These are phyloP conservation scores for Podospora australis DNA, from an alignment of 495 filamentous ascomycete species.

Conservation along the genomic window DNA sequence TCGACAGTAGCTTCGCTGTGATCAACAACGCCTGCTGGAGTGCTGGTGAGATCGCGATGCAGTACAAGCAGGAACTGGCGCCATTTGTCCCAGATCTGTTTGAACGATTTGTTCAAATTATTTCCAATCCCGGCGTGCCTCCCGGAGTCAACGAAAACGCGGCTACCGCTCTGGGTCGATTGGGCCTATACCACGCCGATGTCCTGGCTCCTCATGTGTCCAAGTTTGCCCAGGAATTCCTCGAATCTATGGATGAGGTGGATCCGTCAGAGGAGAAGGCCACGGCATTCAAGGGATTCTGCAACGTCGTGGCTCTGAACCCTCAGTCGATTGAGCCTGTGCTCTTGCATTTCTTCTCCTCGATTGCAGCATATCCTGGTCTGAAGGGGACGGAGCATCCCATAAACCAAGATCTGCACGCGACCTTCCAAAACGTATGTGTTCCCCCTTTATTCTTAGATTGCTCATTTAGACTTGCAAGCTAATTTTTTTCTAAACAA, in stretches of 20 bases:
- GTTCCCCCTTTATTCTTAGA: background rate
- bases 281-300: constrained; percentile 86
- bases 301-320: constrained; percentile 74
- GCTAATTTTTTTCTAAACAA: background rate
- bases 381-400: constrained; percentile 39
- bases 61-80: constrained; percentile 61
- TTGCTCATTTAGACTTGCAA: too few species aligned
- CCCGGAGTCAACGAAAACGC: constrained; percentile 90
- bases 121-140: constrained; percentile 78
- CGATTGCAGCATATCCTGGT: constrained; percentile 72
- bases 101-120: constrained; percentile 65
- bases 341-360: constrained; percentile 72
- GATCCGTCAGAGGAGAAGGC: constrained; percentile 91
- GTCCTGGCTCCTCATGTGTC: constrained; percentile 74
- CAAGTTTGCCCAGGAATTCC: constrained; percentile 72
- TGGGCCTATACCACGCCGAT: constrained; percentile 76
- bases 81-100: constrained; percentile 75
- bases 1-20: constrained; percentile 75
- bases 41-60: constrained; percentile 85
- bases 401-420: constrained; percentile 41
- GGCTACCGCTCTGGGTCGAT: constrained; percentile 82
- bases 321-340: constrained; percentile 87
- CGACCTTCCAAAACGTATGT: constrained; percentile 41
- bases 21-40: constrained; percentile 99
- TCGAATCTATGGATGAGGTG: constrained; percentile 74